These are phyloP conservation scores for Spathaspora girioi DNA, from an alignment of 805 yeast species.

Conservation along the genomic window DNA sequence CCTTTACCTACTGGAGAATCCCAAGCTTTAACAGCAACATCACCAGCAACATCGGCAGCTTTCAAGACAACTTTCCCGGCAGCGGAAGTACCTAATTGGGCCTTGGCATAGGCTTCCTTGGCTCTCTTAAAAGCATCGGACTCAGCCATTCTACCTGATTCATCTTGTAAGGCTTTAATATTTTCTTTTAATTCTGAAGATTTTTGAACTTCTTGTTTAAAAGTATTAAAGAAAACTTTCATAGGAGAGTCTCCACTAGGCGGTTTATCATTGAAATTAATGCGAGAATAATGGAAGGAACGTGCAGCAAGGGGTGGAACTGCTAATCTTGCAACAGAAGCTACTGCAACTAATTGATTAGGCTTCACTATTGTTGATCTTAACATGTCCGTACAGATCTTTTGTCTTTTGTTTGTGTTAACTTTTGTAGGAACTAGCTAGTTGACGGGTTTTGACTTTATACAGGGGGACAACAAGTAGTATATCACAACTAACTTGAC, in stretches of 20 bases:
- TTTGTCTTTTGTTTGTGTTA: too few species aligned
- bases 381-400: neutral
- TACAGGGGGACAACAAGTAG: neutral
- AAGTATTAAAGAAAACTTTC: constrained; percentile 90
- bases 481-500: neutral
- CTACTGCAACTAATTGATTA: neutral
- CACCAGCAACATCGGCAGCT: constrained; percentile 93
- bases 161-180: constrained; percentile 92
- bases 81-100: constrained; percentile 68
- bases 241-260: constrained; percentile 63
- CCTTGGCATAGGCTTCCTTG: constrained; percentile 83
- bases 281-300: constrained; percentile 15
- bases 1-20: constrained; percentile 89
- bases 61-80: constrained; percentile 72
- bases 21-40: constrained; percentile 90
- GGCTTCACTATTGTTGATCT: constrained; percentile 4
- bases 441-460: neutral
- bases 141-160: constrained; percentile 90
- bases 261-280: constrained; percentile 9
- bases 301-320: constrained; percentile 5
- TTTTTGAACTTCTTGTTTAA: constrained; percentile 86
- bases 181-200: constrained; percentile 85
- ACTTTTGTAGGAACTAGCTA: too few species aligned
- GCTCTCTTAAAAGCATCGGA: constrained; percentile 92
- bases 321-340: neutral